Percentiles rank a stretch among this genome's conserved stretches.
Evolutionary conservation across 108 stramenopile genomes (phyloP).

Genomic region (Conticribra weissflogii): DNA sequence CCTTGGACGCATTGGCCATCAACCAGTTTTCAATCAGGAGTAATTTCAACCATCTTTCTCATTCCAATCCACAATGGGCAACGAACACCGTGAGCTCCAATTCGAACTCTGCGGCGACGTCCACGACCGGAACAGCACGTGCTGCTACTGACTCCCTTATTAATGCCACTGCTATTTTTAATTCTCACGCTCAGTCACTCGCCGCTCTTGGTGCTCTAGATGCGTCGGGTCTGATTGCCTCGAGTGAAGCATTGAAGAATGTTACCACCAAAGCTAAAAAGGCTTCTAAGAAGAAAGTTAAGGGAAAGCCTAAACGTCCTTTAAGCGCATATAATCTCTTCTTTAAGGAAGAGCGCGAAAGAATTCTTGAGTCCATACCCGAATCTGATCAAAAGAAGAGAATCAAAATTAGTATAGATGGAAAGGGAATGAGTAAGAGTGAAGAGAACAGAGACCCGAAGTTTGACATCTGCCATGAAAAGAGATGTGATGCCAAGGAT

Average conservation of each 20-base stretch:
- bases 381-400: slow-evolving; percentile 2
- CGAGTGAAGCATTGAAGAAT: slow-evolving; percentile 1
- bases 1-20: not conserved
- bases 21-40: not conserved
- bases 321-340: slow-evolving; percentile 61
- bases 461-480: too few relatives aligned
- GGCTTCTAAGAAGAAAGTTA: slow-evolving; percentile 48
- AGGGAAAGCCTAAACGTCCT: slow-evolving; percentile 68
- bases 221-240: not conserved
- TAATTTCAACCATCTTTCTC: not conserved
- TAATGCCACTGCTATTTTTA: not conserved
- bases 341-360: slow-evolving; percentile 26
- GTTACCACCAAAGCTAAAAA: slow-evolving; percentile 20
- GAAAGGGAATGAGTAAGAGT: too few relatives aligned
- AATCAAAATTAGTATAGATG: not conserved
- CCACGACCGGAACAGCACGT: not conserved
- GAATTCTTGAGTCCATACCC: slow-evolving; percentile 37
- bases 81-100: not conserved
- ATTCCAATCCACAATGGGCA: not conserved
- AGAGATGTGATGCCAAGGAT: slow-evolving; percentile 36
- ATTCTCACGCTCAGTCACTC: not conserved
- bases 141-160: not conserved
- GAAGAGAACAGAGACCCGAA: too few relatives aligned
- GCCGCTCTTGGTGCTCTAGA: not conserved
- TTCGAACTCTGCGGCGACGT: not conserved